Evolutionary conservation across 1,284 basidiomycete species (phyloP), one percentile per base, ranked within the genome.

Genomic region (Cryptococcus floricola): DNA sequence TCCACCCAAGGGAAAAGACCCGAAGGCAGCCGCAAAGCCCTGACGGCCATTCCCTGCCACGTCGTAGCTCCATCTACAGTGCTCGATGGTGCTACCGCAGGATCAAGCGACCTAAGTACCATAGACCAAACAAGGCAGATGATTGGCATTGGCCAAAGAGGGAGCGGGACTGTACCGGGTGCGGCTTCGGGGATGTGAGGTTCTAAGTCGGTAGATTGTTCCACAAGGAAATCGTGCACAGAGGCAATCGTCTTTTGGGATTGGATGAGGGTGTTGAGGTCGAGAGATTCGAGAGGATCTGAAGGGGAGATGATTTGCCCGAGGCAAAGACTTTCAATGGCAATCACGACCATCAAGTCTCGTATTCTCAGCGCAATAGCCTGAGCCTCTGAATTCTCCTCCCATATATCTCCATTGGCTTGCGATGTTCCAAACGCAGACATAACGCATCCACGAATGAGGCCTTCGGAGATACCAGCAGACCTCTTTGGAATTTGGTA

Each of bases 91-190:
- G 58, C 56, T 10, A 62, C 54, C 28, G 67, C 63, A 10, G 58
- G 45, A 5, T 64, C 61, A 4, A 73, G 44, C 3, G 59, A 62
- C 13, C 63, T 59, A 7, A 77, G 60, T 5, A 73, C 61, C 23
- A 75, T 69, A 1, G 75, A 60, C 69, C 74, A 74, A 18, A 67
- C 69, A 14, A 77, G 61, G 50, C 70, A 73, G 34, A 76, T 58
- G 28, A 79, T 56, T 8, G 72, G 54, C 43, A 69, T 68, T 23
- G 73, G 73, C 60, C 60, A 65, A 5, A 54, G 31, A 2, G 68
- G 65, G 53, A 61, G 59, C 49, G 46, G 56, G 47, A 46, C 53
- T 14, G 38, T 49, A 10, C 37, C 45, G 14, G 42, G 46, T 10
- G 50, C 46, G 16, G 43, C 38, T 47, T 65, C 59, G 13, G 57